These are phyloP conservation scores for Radiomyces spectabilis DNA, from an alignment of 192 early-diverging fungal genomes.

Conservation along the genomic window DNA sequence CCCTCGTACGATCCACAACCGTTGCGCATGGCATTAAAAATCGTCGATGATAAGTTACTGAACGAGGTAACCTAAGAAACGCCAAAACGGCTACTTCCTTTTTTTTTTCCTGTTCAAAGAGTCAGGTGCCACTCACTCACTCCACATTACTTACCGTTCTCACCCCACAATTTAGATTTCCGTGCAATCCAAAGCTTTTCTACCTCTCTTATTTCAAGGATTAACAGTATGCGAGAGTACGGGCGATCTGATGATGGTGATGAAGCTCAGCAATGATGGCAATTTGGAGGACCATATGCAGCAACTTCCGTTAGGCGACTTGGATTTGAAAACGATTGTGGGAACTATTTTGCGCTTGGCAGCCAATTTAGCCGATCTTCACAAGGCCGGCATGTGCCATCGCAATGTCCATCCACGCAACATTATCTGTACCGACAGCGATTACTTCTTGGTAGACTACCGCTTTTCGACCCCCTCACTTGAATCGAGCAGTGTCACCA, in stretches of 20 bases:
- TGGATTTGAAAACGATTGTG: constrained; percentile 21
- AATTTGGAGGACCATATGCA: constrained; percentile 27
- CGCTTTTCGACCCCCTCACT: constrained; percentile 16
- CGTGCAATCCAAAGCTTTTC: constrained; percentile 22
- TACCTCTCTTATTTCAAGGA: constrained; percentile 25
- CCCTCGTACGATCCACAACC: constrained; percentile 9
- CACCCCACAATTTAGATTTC: constrained; percentile 4
- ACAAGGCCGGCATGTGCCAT: constrained; percentile 21
- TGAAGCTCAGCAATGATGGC: constrained; percentile 28
- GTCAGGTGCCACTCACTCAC: neutral
- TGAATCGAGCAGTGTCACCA: constrained; percentile 19
- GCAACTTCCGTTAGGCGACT: constrained; percentile 11
- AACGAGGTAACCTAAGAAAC: constrained; percentile 18
- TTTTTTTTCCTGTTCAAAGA: neutral
- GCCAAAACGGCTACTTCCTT: neutral
- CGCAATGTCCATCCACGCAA: constrained; percentile 27
- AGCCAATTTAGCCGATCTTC: constrained; percentile 18
- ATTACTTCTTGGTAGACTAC: constrained; percentile 29
- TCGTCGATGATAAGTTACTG: constrained; percentile 25
- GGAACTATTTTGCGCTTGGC: constrained; percentile 26
- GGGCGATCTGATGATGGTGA: constrained; percentile 33
- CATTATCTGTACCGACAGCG: constrained; percentile 24
- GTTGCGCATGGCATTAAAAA: constrained; percentile 21
- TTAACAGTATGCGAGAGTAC: constrained; percentile 30
- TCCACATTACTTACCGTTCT: neutral